Base-by-base conservation (phyloP, 192 early-diverging fungal species). In the Backusella morwellensis region DNA sequence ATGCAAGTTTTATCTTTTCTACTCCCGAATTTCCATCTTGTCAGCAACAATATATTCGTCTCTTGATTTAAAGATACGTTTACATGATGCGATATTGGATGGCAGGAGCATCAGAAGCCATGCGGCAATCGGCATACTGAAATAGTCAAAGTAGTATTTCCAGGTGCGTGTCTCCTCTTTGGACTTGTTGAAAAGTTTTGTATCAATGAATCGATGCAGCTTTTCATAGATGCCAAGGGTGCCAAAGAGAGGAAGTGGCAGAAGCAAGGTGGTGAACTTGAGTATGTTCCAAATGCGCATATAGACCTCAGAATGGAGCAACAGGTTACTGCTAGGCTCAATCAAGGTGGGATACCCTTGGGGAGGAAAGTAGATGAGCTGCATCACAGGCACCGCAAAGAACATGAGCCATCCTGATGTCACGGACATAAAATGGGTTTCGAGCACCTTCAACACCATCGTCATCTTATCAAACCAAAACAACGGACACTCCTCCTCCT, bases 351-450 rank as follows among this genome's bases (percentile, higher is more conserved):
- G 36, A 21, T 63, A 56, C 7, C 71, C 21, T 11, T 68, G 59
- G 19, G 76, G 73, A 32, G 82, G 82, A 23, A 83, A 83, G 8
- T 83, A 50, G 14, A 85, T 75, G 41, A 85, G 79, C 70, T 87
- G 84, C 76, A 78, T 84, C n/a, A 86, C 14, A 34, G 86, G 86
- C 1, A 87, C 80, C n/a, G 85, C 85, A 2, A 83, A 85, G 70
- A 88, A 83, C 86, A 88, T 88, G 4, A 84, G 66, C 86, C 85
- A 85, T 29, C 86, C 85, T 35, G 86, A 85, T 6, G 83, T 85
- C 26, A 68, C 74, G 0, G 85, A 83, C 42, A 88, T 80, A 76
- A 88, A 74, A 66, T 88, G 86, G 7, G 86, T 85, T 78, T 88
- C 86, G 17, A 88, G 35, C 4, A 88, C 85, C 70, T 86, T 80